Evolutionary conservation across 495 filamentous ascomycete genomes (phyloP).

Genomic region (Lasiosphaeria ovina): DNA sequence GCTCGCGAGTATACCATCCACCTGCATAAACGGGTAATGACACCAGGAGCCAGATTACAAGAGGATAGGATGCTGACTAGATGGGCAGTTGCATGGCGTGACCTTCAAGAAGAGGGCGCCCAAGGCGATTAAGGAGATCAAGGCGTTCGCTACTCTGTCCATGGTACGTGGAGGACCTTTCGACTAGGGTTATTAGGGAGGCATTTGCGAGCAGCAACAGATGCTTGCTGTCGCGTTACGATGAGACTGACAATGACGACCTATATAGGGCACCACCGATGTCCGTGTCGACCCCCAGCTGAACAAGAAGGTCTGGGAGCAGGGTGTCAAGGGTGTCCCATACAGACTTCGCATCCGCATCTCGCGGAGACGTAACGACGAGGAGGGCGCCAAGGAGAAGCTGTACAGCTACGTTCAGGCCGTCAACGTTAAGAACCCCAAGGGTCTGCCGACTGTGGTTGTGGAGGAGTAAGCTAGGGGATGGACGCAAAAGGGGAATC

Average conservation of each 20-base stretch:
- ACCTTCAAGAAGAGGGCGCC: slow-evolving; percentile 99
- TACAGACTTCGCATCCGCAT: slow-evolving; percentile 96
- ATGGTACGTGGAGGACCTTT: slow-evolving; percentile 68
- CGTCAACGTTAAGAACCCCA: slow-evolving; percentile 97
- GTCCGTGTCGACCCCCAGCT: slow-evolving; percentile 96
- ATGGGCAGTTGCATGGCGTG: slow-evolving; percentile 82
- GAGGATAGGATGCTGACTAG: slow-evolving; percentile 16
- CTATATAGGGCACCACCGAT: slow-evolving; percentile 82
- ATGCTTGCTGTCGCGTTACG: not conserved
- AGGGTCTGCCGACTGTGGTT: slow-evolving; percentile 88
- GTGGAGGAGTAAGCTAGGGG: slow-evolving; percentile 53
- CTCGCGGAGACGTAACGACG: slow-evolving; percentile 99
- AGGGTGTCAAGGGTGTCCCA: slow-evolving; percentile 95
- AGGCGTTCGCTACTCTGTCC: slow-evolving; percentile 81
- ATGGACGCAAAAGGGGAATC: slow-evolving; percentile 30
- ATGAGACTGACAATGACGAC: slow-evolving; percentile 10
- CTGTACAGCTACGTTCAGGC: slow-evolving; percentile 99
- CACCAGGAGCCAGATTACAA: slow-evolving; percentile 3
- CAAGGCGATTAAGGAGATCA: slow-evolving; percentile 98
- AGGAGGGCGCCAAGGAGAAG: slow-evolving; percentile 97
- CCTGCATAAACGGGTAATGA: slow-evolving; percentile 97
- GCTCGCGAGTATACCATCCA: slow-evolving; percentile 99
- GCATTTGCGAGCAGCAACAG: no score
- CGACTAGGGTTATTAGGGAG: no score
- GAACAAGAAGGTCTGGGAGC: slow-evolving; percentile 99